Conservation (phyloP, 352 stramenopile genomes). For the Pelagophyceae sp. region DNA sequence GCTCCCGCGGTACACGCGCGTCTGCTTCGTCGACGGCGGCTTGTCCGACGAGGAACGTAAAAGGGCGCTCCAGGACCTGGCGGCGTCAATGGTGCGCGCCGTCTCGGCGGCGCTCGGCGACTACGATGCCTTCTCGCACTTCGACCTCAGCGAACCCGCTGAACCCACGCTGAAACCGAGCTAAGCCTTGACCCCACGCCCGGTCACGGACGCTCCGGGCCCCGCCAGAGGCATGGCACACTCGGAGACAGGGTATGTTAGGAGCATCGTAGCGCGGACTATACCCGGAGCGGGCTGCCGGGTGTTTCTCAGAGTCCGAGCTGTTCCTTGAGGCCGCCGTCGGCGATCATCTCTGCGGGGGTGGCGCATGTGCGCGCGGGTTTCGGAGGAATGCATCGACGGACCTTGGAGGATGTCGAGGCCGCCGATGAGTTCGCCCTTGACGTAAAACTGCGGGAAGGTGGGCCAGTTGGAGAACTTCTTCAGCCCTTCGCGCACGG, state of each 20-base stretch:
- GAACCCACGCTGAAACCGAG: too few relatives aligned
- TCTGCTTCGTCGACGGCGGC: neutral
- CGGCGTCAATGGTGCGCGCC: neutral
- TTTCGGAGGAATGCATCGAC: too few relatives aligned
- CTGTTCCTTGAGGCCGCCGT: conserved; percentile 19
- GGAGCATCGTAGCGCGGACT: too few relatives aligned
- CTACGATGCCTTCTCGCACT: neutral
- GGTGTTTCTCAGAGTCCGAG: too few relatives aligned
- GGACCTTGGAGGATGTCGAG: conserved; percentile 95
- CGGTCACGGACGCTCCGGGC: too few relatives aligned
- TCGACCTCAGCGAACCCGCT: too few relatives aligned
- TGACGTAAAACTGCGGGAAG: conserved; percentile 93
- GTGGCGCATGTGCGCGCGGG: too few relatives aligned
- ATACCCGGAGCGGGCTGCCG: too few relatives aligned
- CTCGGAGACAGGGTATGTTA: too few relatives aligned
- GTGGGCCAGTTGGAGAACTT: conserved; percentile 95
- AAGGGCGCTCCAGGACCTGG: neutral
- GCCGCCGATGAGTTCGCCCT: conserved; percentile 90
- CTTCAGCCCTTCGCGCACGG: conserved; percentile 91
- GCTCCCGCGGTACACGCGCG: neutral
- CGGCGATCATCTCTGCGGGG: conserved; percentile 71
- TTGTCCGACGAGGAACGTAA: neutral
- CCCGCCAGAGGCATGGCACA: too few relatives aligned
- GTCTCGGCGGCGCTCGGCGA: neutral
- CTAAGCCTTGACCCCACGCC: too few relatives aligned